phyloP scores from a whole-genome alignment of 441 rosid genomes.

The Erysimum cheiri region DNA sequence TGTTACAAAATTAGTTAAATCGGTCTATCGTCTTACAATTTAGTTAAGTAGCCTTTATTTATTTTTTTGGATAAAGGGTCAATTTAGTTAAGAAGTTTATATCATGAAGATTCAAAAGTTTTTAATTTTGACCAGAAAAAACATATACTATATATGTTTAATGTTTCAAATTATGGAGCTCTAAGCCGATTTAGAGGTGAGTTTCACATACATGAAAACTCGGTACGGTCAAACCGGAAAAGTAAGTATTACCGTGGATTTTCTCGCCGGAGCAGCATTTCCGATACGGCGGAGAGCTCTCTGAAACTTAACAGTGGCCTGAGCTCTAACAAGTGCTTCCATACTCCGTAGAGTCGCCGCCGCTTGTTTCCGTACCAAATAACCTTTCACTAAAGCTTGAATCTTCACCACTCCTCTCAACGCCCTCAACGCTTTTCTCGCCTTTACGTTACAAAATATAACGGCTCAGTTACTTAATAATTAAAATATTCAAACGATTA shows the following conservation, averaged over 20 bases:
- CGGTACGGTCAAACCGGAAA: constrained; percentile 19
- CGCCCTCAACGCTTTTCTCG: constrained; percentile 68
- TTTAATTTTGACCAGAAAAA: neutral
- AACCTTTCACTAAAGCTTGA: constrained; percentile 70
- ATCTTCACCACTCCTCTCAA: constrained; percentile 71
- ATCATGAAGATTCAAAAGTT: neutral
- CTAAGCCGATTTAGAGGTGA: constrained; percentile 5
- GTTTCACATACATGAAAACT: constrained; percentile 3
- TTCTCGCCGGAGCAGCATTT: constrained; percentile 49
- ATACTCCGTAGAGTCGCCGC: constrained; percentile 64
- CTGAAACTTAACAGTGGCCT: constrained; percentile 51
- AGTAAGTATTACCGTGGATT: constrained; percentile 49
- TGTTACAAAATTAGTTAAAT: neutral
- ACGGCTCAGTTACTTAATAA: neutral
- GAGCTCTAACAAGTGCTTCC: constrained; percentile 70
- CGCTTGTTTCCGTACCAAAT: constrained; percentile 62
- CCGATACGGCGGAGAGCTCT: constrained; percentile 51
- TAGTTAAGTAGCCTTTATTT: too few relatives aligned
- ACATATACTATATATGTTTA: neutral
- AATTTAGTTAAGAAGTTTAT: neutral
- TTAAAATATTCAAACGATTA: neutral
- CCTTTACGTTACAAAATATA: constrained; percentile 46
- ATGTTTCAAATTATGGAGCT: constrained; percentile 6
- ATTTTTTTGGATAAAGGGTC: too few relatives aligned
- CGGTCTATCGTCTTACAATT: too few relatives aligned